Evolutionary conservation across 2,329 filamentous ascomycete genomes (phyloP).

Genomic region (Colletotrichum liaoningense): DNA sequence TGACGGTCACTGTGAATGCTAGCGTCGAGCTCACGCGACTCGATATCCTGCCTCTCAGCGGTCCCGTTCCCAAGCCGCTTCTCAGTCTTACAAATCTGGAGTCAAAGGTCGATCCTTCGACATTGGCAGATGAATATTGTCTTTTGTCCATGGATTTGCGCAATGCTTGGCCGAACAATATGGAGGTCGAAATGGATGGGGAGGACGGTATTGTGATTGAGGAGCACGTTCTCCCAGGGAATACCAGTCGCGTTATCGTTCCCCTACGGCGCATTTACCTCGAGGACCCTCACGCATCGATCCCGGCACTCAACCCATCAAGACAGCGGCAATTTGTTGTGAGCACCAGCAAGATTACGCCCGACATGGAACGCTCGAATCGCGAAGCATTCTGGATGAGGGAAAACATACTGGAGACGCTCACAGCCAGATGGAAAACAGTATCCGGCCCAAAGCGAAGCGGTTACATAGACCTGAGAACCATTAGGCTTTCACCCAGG

Average conservation of each 20-base stretch:
- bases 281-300: constrained; percentile 79
- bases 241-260: constrained; percentile 80
- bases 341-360: constrained; percentile 80
- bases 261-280: constrained; percentile 82
- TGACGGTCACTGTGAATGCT: constrained; percentile 92
- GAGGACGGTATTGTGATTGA: constrained; percentile 61
- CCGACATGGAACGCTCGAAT: constrained; percentile 80
- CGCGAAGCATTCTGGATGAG: constrained; percentile 94
- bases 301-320: constrained; percentile 83
- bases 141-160: constrained; percentile 85
- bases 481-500: constrained; percentile 76
- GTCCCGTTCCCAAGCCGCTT: constrained; percentile 69
- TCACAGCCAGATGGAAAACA: constrained; percentile 79
- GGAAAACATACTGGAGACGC: constrained; percentile 78
- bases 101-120: constrained; percentile 54
- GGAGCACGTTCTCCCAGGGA: constrained; percentile 72
- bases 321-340: constrained; percentile 95
- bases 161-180: constrained; percentile 88
- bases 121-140: constrained; percentile 68
- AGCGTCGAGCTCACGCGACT: constrained; percentile 85
- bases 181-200: constrained; percentile 73
- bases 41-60: constrained; percentile 80
- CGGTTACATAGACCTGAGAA: constrained; percentile 81
- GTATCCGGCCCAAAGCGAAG: constrained; percentile 61
- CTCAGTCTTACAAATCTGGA: constrained; percentile 60